Percentiles rank a stretch among this genome's conserved stretches.
Evolutionary conservation across 202 grass and related monocot species (phyloP).

Genomic region (Schoenoplectus tabernaemontani): DNA sequence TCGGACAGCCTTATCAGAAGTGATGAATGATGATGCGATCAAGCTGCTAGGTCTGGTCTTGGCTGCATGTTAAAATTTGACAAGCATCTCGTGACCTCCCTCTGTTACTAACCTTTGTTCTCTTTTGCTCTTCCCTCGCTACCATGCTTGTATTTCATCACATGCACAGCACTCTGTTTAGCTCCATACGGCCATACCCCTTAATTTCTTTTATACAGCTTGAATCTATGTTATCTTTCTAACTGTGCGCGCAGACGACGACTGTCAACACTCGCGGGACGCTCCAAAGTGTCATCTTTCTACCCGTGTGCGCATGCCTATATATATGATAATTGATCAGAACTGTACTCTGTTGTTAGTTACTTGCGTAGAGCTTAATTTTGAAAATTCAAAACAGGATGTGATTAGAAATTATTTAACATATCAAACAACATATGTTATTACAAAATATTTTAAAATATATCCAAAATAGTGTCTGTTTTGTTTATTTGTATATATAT

Average conservation of each 20-base stretch:
- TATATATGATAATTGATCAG: neutral
- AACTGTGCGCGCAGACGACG: neutral
- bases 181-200: conserved; percentile 20
- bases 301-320: too few relatives aligned
- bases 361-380: neutral
- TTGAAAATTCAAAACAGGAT: neutral
- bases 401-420: too few relatives aligned
- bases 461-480: too few relatives aligned
- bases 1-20: neutral
- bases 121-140: conserved; percentile 17
- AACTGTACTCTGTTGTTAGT: neutral
- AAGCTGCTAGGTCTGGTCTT: conserved; percentile 8
- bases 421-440: too few relatives aligned
- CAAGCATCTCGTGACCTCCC: conserved; percentile 76
- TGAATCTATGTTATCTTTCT: conserved; percentile 29
- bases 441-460: too few relatives aligned
- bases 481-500: neutral
- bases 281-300: too few relatives aligned
- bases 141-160: conserved; percentile 29
- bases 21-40: neutral
- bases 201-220: conserved; percentile 17
- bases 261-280: conserved; percentile 2
- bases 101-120: conserved; percentile 46
- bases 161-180: conserved; percentile 22
- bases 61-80: conserved; percentile 50